phyloP scores from a whole-genome alignment of 148 eudicot genomes.

The Rhododendron simsii region DNA sequence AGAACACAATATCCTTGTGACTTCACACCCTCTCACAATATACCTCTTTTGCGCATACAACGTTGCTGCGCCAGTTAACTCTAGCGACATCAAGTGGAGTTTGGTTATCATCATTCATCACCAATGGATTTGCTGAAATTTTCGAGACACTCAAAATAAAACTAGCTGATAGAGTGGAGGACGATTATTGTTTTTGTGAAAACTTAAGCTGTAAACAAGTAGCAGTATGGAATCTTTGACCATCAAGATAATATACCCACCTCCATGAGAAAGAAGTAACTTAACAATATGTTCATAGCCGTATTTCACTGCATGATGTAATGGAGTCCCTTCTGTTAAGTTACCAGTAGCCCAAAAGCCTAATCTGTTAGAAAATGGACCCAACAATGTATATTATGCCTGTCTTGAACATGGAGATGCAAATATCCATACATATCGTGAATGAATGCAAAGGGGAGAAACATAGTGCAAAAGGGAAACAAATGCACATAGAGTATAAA shows the following conservation, averaged over 20 bases:
- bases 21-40: not conserved
- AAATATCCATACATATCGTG: too few species aligned
- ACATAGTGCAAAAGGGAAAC: too few species aligned
- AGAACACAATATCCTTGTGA: not conserved
- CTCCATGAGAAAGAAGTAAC: constrained; percentile 82
- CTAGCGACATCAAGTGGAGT: constrained; percentile 87
- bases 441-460: too few species aligned
- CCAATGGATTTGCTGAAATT: constrained; percentile 74
- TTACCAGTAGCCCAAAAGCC: too few species aligned
- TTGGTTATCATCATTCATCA: constrained; percentile 87
- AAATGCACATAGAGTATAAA: too few species aligned
- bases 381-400: too few species aligned
- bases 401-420: too few species aligned
- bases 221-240: not conserved
- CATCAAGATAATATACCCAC: constrained; percentile 23
- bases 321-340: constrained; percentile 62
- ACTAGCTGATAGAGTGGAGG: not conserved
- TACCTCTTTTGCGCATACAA: constrained; percentile 93
- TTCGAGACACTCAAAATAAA: not conserved
- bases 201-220: not conserved
- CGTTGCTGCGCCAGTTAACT: constrained; percentile 55
- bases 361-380: too few species aligned
- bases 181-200: not conserved
- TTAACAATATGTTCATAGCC: constrained; percentile 69
- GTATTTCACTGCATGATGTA: constrained; percentile 93